Conservation (phyloP, 2,329 filamentous ascomycete species). For the Penicillium frequentans region DNA sequence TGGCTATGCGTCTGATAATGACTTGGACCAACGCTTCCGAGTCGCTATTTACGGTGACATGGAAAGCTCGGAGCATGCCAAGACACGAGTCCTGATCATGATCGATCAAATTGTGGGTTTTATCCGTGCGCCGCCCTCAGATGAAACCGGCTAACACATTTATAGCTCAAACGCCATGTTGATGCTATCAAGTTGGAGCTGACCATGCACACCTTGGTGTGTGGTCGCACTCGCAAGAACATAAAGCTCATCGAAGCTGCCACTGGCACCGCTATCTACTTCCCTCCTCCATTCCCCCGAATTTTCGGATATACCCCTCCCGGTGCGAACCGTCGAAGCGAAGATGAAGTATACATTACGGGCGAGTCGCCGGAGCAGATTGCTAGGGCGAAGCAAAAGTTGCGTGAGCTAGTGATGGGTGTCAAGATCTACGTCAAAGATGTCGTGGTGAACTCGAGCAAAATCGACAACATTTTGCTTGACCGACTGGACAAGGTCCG, state of each 20-base stretch:
- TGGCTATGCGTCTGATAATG: constrained; percentile 74
- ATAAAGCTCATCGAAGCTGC: constrained; percentile 97
- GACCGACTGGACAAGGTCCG: constrained; percentile 92
- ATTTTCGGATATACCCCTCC: constrained; percentile 87
- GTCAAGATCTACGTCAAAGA: constrained; percentile 90
- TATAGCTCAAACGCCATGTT: constrained; percentile 58
- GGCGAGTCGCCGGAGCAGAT: constrained; percentile 84
- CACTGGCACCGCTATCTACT: constrained; percentile 96
- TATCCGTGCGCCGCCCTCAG: constrained; percentile 1
- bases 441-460: constrained; percentile 82
- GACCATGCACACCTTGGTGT: constrained; percentile 86
- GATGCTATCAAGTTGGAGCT: constrained; percentile 81
- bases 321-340: constrained; percentile 76
- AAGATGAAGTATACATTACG: constrained; percentile 92
- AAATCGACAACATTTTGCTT: constrained; percentile 91
- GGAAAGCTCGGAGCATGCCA: constrained; percentile 93
- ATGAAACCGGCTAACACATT: constrained; percentile 18
- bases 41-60: constrained; percentile 94
- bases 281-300: constrained; percentile 88
- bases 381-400: constrained; percentile 82
- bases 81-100: constrained; percentile 93
- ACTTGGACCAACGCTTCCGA: constrained; percentile 83
- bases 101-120: constrained; percentile 81
- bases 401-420: constrained; percentile 78
- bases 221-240: constrained; percentile 91